These are phyloP conservation scores for Agaricus blazei DNA, from an alignment of 768 basidiomycete species.

Conservation along the genomic window DNA sequence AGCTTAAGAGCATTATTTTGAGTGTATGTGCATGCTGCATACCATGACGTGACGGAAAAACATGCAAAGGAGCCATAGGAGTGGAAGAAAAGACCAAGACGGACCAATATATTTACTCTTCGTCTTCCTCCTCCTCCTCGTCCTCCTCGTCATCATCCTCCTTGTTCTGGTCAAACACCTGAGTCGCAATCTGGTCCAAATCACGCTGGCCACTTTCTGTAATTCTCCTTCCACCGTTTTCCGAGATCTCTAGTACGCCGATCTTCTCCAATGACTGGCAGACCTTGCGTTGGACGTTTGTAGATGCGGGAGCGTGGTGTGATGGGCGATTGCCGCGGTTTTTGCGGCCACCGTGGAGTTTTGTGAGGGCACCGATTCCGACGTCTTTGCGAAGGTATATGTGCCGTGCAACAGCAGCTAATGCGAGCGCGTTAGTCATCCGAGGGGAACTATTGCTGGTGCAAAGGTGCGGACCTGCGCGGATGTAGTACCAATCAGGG, in stretches of 20 bases:
- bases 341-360: conserved; percentile 96
- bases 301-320: conserved; percentile 84
- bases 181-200: conserved; percentile 89
- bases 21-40: conserved; percentile 33
- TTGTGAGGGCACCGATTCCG: conserved; percentile 88
- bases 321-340: conserved; percentile 95
- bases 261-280: conserved; percentile 99
- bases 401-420: conserved; percentile 96
- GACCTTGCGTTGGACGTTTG: conserved; percentile 89
- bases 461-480: conserved; percentile 69
- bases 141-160: conserved; percentile 75
- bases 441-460: background rate
- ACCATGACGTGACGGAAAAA: conserved; percentile 29
- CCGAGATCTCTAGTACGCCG: conserved; percentile 90
- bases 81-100: conserved; percentile 11
- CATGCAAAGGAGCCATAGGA: conserved; percentile 32
- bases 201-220: conserved; percentile 96
- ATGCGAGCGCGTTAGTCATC: conserved; percentile 1
- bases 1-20: conserved; percentile 24
- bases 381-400: conserved; percentile 99
- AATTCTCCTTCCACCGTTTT: conserved; percentile 94
- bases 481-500: conserved; percentile 99
- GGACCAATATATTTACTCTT: conserved; percentile 33
- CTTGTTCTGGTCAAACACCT: conserved; percentile 74
- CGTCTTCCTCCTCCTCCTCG: conserved; percentile 62